phyloP scores from a whole-genome alignment of 176 grass and related monocot species.

The Oryza officinalis region DNA sequence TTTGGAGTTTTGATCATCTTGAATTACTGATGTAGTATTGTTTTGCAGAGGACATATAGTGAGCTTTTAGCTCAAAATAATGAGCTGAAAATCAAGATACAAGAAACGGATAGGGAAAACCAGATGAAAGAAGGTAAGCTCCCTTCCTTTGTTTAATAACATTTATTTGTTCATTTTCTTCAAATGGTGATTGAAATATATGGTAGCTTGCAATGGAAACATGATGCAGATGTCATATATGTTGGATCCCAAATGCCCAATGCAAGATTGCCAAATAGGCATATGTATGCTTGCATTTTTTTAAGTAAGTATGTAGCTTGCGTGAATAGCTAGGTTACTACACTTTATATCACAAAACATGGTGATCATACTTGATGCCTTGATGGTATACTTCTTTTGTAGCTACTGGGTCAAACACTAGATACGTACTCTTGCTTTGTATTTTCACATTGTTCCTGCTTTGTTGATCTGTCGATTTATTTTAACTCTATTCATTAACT shows the following conservation, averaged over 20 bases:
- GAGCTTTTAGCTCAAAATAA: slow-evolving; percentile 62
- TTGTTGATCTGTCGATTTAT: background rate
- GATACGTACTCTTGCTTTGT: background rate
- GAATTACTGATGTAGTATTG: background rate
- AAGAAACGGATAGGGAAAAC: slow-evolving; percentile 63
- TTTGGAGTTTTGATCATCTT: slow-evolving; percentile 13
- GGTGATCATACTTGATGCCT: slow-evolving; percentile 11
- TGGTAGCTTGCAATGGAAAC: slow-evolving; percentile 11
- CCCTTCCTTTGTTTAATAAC: slow-evolving; percentile 21
- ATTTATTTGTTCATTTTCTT: background rate
- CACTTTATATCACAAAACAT: slow-evolving; percentile 1
- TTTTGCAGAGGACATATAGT: slow-evolving; percentile 53
- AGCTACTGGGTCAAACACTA: background rate
- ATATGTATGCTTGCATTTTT: background rate
- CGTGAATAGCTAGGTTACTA: too few relatives aligned
- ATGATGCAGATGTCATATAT: background rate
- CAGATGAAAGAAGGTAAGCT: slow-evolving; percentile 65
- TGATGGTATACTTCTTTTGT: background rate
- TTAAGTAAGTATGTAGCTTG: too few relatives aligned
- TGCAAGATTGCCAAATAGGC: background rate
- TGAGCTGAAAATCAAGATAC: slow-evolving; percentile 71
- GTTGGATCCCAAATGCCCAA: background rate
- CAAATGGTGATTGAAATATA: slow-evolving; percentile 6
- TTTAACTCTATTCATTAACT: background rate
- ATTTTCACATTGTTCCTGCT: background rate